Conservation (phyloP, 495 filamentous ascomycete species). For the Penicillium salamii region DNA sequence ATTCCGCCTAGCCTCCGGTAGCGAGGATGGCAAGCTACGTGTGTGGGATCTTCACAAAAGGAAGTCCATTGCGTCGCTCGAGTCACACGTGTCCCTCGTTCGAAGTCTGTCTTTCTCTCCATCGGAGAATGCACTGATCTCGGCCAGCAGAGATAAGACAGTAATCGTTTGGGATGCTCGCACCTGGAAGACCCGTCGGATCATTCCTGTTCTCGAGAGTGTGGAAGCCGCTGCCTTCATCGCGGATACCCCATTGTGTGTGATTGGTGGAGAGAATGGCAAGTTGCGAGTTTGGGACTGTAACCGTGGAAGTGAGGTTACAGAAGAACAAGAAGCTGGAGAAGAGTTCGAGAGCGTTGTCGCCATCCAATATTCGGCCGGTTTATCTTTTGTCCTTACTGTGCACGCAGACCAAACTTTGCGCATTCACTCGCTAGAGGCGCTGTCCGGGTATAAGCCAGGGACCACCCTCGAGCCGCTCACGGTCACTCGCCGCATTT, state of each 20-base stretch:
- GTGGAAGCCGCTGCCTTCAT: conserved; percentile 84
- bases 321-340: conserved; percentile 60
- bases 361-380: conserved; percentile 60
- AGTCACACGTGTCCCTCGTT: conserved; percentile 91
- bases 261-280: conserved; percentile 84
- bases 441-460: conserved; percentile 34
- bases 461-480: conserved; percentile 44
- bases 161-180: conserved; percentile 84
- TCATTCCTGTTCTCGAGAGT: conserved; percentile 80
- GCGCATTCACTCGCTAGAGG: conserved; percentile 62
- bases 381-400: conserved; percentile 67
- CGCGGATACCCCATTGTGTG: conserved; percentile 62
- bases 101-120: conserved; percentile 77
- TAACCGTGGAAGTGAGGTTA: conserved; percentile 72
- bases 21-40: conserved; percentile 85
- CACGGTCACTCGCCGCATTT: conserved; percentile 67
- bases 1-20: conserved; percentile 84
- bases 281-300: conserved; percentile 79
- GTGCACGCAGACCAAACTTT: conserved; percentile 89
- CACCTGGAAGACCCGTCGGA: conserved; percentile 78
- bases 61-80: conserved; percentile 70
- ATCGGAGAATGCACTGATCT: conserved; percentile 70
- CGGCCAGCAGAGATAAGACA: conserved; percentile 93
- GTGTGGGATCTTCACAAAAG: conserved; percentile 90
- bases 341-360: conserved; percentile 76